A percentile compares a stretch with the other conserved stretches of the same genome.
Evolutionary conservation across 345 rosid species (phyloP).

Genomic region (Citrus reticulata): DNA sequence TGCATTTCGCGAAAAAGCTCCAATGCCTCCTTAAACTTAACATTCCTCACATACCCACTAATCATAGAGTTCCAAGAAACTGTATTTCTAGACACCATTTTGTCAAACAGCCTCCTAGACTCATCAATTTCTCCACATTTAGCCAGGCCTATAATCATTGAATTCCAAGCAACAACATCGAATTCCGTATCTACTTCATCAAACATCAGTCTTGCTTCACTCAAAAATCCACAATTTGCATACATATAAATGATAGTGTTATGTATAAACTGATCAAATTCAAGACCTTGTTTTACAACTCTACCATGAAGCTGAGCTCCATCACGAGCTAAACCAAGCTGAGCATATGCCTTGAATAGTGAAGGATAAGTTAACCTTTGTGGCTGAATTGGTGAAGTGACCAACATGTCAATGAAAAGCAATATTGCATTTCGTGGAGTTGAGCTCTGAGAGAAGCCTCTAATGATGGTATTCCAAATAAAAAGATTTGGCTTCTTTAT

Average conservation of each 20-base stretch:
- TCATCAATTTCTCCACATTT: constrained; percentile 53
- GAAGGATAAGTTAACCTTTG: constrained; percentile 76
- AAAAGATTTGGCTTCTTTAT: constrained; percentile 48
- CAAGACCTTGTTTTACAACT: constrained; percentile 58
- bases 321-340: constrained; percentile 40
- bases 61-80: constrained; percentile 78
- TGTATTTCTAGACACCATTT: constrained; percentile 39
- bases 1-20: constrained; percentile 59
- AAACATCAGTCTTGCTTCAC: constrained; percentile 54
- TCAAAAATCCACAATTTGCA: constrained; percentile 46
- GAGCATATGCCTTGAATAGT: constrained; percentile 66
- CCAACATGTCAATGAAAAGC: constrained; percentile 55
- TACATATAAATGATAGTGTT: constrained; percentile 66
- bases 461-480: constrained; percentile 68
- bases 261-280: constrained; percentile 50
- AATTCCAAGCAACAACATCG: constrained; percentile 73
- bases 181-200: constrained; percentile 19
- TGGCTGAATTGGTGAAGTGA: constrained; percentile 40
- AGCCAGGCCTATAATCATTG: constrained; percentile 60
- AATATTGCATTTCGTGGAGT: constrained; percentile 47
- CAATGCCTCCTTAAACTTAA: constrained; percentile 46
- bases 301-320: constrained; percentile 76
- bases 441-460: constrained; percentile 69
- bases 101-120: constrained; percentile 51
- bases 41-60: constrained; percentile 68